phyloP scores from a whole-genome alignment of 805 yeast genomes.

The Wickerhamiella nectarea region DNA sequence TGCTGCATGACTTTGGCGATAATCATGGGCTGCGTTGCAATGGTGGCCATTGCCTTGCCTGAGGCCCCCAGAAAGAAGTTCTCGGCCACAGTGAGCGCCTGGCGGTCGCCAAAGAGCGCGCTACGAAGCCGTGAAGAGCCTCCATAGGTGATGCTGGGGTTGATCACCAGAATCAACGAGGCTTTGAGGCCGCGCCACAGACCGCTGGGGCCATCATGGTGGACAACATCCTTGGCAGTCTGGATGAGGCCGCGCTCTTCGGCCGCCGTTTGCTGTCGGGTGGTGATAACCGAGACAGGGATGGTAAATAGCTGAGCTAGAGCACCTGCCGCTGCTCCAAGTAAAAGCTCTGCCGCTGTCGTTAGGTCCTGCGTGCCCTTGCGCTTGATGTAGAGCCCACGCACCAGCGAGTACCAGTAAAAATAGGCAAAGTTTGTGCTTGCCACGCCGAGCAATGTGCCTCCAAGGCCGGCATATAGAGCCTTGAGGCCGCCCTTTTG shows the following conservation, averaged over 20 bases:
- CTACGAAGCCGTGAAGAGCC: constrained; percentile 55
- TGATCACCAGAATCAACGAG: constrained; percentile 58
- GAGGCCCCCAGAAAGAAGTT: constrained; percentile 64
- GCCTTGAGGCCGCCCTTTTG: constrained; percentile 47
- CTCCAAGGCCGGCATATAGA: constrained; percentile 57
- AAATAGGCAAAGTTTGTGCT: constrained; percentile 72
- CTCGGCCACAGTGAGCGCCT: constrained; percentile 43
- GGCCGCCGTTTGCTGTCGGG: constrained; percentile 34
- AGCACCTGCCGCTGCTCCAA: constrained; percentile 76
- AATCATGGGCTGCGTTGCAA: constrained; percentile 72
- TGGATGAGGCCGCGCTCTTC: constrained; percentile 26
- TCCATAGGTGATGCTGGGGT: constrained; percentile 81
- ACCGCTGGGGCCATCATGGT: constrained; percentile 54
- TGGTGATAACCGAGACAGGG: constrained; percentile 67
- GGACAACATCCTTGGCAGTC: constrained; percentile 38
- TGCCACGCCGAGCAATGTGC: constrained; percentile 57
- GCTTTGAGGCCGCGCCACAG: constrained; percentile 80
- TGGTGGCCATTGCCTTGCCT: constrained; percentile 67
- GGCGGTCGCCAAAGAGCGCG: constrained; percentile 31
- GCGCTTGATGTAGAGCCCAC: constrained; percentile 38
- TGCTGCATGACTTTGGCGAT: constrained; percentile 76
- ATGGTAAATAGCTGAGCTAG: constrained; percentile 66
- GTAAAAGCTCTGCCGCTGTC: constrained; percentile 52
- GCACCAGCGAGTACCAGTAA: constrained; percentile 71
- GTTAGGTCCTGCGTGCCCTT: constrained; percentile 27